phyloP scores from a whole-genome alignment of 2,329 filamentous ascomycete species.

The Microdochium bolleyi region DNA sequence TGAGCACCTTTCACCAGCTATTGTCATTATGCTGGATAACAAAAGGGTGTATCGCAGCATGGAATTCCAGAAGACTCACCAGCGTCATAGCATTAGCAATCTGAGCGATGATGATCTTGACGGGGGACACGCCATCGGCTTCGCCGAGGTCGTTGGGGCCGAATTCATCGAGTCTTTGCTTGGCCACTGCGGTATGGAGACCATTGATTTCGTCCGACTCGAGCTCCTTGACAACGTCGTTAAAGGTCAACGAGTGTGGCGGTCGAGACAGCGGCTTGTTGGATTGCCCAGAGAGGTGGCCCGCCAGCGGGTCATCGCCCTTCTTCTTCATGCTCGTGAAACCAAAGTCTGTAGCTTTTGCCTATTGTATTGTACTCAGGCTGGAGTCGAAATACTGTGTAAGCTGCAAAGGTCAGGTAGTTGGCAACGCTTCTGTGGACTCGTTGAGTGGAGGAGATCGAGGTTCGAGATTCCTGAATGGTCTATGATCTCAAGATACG shows the following conservation, averaged over 20 bases:
- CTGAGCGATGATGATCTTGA: conserved; percentile 53
- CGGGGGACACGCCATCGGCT: conserved; percentile 42
- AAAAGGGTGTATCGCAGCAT: neutral
- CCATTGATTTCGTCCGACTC: conserved; percentile 45
- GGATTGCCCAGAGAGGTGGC: conserved; percentile 5
- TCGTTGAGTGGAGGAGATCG: neutral
- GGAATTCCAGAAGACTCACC: conserved; percentile 23
- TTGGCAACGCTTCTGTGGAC: neutral
- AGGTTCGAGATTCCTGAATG: neutral
- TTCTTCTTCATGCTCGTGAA: neutral
- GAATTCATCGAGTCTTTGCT: conserved; percentile 42
- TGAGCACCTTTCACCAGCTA: conserved; percentile 25
- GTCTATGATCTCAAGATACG: neutral
- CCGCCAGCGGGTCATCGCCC: neutral
- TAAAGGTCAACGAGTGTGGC: conserved; percentile 44
- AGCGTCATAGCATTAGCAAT: conserved; percentile 61
- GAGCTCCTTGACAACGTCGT: conserved; percentile 41
- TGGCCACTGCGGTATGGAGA: conserved; percentile 40
- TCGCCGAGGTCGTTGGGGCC: conserved; percentile 53
- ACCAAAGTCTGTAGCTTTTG: neutral
- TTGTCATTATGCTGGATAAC: neutral
- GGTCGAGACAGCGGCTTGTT: conserved; percentile 38
- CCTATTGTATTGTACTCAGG: neutral
- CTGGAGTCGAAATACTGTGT: neutral
- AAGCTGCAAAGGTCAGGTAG: neutral